Conservation (phyloP, 495 filamentous ascomycete genomes). For the Hypoxylon crocopeplum region DNA sequence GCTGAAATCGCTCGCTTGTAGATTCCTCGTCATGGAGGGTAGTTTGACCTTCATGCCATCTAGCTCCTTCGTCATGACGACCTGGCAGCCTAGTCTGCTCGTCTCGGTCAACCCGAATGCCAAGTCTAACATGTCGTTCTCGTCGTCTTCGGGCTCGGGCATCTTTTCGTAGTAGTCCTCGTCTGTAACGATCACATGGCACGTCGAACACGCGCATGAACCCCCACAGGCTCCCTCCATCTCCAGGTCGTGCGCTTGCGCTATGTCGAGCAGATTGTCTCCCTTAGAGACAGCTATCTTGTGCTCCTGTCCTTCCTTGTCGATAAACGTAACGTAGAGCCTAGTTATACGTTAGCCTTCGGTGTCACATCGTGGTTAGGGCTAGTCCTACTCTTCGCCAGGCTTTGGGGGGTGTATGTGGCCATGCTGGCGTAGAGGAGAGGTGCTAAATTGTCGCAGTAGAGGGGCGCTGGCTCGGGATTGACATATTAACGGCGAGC, state of each 20-base stretch:
- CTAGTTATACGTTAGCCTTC: slow-evolving; percentile 51
- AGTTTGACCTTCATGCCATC: slow-evolving; percentile 85
- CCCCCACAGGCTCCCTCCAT: slow-evolving; percentile 99
- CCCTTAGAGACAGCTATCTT: slow-evolving; percentile 82
- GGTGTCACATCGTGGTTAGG: neutral
- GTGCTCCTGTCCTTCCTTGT: slow-evolving; percentile 83
- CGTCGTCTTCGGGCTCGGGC: slow-evolving; percentile 91
- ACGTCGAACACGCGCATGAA: slow-evolving; percentile 95
- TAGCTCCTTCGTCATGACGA: slow-evolving; percentile 86
- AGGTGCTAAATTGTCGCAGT: slow-evolving; percentile 70
- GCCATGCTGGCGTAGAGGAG: slow-evolving; percentile 68
- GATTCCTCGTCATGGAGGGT: slow-evolving; percentile 91
- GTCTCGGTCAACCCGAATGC: slow-evolving; percentile 97
- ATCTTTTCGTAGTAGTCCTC: slow-evolving; percentile 88
- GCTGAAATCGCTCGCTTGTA: slow-evolving; percentile 92
- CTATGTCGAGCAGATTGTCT: slow-evolving; percentile 93
- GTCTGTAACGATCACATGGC: slow-evolving; percentile 91
- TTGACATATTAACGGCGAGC: slow-evolving; percentile 12
- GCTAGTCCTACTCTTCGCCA: slow-evolving; percentile 82
- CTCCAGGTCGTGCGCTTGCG: slow-evolving; percentile 91
- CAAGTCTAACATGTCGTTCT: slow-evolving; percentile 98
- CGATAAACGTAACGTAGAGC: slow-evolving; percentile 88
- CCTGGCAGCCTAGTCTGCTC: slow-evolving; percentile 93
- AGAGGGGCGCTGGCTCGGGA: slow-evolving; percentile 14
- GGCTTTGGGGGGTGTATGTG: slow-evolving; percentile 84